A percentile compares a stretch with the other conserved stretches of the same genome.
Conservation (phyloP, 2,329 filamentous ascomycete genomes). For the Colletotrichum somersetense region DNA sequence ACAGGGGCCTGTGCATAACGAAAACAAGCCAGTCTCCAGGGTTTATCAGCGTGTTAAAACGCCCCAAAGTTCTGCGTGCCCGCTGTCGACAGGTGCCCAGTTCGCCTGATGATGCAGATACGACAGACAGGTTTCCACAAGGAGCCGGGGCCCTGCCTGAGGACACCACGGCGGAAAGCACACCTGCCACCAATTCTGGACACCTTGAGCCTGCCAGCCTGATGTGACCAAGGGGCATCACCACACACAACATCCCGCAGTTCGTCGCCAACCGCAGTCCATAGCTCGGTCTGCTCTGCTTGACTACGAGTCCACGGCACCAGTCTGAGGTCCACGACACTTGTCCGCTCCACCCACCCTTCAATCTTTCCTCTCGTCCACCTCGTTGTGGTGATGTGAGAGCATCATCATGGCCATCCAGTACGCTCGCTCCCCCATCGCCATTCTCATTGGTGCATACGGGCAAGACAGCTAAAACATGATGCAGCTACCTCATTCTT, state of each 20-base stretch:
- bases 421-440: slow-evolving; percentile 50
- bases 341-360: slow-evolving; percentile 25
- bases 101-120: not conserved
- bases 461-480: slow-evolving; percentile 37
- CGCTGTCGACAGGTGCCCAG: not conserved
- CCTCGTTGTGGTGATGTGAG: slow-evolving; percentile 41
- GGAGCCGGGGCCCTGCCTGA: slow-evolving; percentile 20
- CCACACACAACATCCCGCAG: slow-evolving; percentile 16
- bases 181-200: slow-evolving; percentile 25
- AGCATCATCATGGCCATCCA: slow-evolving; percentile 58
- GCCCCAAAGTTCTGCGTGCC: not conserved
- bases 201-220: slow-evolving; percentile 37
- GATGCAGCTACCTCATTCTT: slow-evolving; percentile 90
- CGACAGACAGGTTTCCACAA: not conserved
- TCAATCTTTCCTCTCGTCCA: slow-evolving; percentile 33
- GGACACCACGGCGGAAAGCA: slow-evolving; percentile 12
- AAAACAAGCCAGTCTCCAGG: not conserved
- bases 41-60: slow-evolving; percentile 1
- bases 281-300: slow-evolving; percentile 28
- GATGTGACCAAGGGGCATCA: slow-evolving; percentile 28
- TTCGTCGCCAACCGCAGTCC: slow-evolving; percentile 46
- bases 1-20: not conserved
- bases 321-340: slow-evolving; percentile 33
- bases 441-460: slow-evolving; percentile 3
- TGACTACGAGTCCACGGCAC: slow-evolving; percentile 13